Evolutionary conservation across 2,329 filamentous ascomycete species (phyloP).

Genomic region (Talaromyces rugulosus): DNA sequence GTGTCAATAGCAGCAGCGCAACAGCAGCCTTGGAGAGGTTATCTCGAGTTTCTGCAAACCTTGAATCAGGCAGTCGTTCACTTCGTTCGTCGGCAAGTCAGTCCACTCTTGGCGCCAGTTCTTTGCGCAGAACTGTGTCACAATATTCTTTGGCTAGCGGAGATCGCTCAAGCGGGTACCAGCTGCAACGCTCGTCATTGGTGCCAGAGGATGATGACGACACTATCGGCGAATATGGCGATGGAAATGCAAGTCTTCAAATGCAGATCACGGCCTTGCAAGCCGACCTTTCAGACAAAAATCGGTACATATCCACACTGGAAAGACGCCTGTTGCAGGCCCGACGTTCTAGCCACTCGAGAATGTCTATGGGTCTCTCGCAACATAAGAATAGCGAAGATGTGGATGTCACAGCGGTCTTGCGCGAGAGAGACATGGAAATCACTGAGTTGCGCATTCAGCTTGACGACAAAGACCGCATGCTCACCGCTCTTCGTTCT

Average conservation of each 20-base stretch:
- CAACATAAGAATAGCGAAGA: slow-evolving; percentile 64
- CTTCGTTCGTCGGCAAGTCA: slow-evolving; percentile 67
- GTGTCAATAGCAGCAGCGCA: slow-evolving; percentile 76
- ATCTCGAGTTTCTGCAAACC: slow-evolving; percentile 53
- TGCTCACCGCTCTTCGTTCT: slow-evolving; percentile 80
- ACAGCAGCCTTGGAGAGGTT: slow-evolving; percentile 65
- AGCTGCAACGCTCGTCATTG: slow-evolving; percentile 24
- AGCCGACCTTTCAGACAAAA: slow-evolving; percentile 93
- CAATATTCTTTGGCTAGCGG: slow-evolving; percentile 56
- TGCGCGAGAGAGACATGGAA: slow-evolving; percentile 88
- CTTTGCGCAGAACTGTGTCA: slow-evolving; percentile 63
- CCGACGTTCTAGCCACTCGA: slow-evolving; percentile 80
- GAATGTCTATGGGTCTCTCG: slow-evolving; percentile 71
- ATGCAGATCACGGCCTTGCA: slow-evolving; percentile 91
- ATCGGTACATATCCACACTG: slow-evolving; percentile 88
- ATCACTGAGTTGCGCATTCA: slow-evolving; percentile 86
- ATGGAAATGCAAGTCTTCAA: slow-evolving; percentile 74
- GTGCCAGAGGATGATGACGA: slow-evolving; percentile 58
- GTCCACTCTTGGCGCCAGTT: slow-evolving; percentile 50
- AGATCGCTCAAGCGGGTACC: slow-evolving; percentile 22
- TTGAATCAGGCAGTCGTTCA: slow-evolving; percentile 47
- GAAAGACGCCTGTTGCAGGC: slow-evolving; percentile 92
- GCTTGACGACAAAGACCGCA: slow-evolving; percentile 90
- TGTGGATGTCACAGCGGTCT: slow-evolving; percentile 64
- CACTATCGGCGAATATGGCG: slow-evolving; percentile 74